Base-by-base conservation (phyloP, 768 basidiomycete genomes). In the Boletus tylopilopsis region DNA sequence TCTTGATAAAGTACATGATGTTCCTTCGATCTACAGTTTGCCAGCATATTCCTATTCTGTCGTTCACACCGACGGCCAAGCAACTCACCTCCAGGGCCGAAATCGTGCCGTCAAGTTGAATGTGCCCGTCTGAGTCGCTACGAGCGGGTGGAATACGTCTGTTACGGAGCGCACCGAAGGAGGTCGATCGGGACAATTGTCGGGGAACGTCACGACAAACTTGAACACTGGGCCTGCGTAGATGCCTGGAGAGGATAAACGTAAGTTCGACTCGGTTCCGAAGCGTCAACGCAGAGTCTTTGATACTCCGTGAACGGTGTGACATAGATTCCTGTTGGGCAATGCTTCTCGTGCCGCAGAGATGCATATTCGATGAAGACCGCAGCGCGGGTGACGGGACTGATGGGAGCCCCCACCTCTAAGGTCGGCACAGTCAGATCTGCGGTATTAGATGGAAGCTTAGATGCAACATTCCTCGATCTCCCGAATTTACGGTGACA, bases 81-180 rank as follows among this genome's bases (percentile, higher is more conserved):
- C 12, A 23, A 39, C n/a, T 44, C 51, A 59, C 90, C 81, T 79
- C 90, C 90, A 93, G 3, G 82, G 82, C 25, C 77, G 77, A 65
- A 91, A 89, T 25, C 84, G 81, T 19, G 83, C 74, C 0, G 73
- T 66, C 44, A 90, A 70, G 63, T 83, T 86, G 68, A 90, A 83
- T 16, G 67, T 57, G 6, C 90, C 90, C 45, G 80, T 78, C 47
- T 79, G 73, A 38, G 75, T 75, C 5, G 76, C 80, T 33, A 93
- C 79, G 32, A 93, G 76, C 0, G 90, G 90, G 65, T 93, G 90
- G 64, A 90, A 91, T 19, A 90, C 77, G 49, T 93, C 87, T 24
- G 88, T 90, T 47, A 84, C 66, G 68, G 91, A 91, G 51, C 82
- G 80, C 35, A 91, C 82, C 10, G 67, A 61, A 5, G 90, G 90